phyloP scores from a whole-genome alignment of 1,284 basidiomycete species.

The Entoloma clypeatum region DNA sequence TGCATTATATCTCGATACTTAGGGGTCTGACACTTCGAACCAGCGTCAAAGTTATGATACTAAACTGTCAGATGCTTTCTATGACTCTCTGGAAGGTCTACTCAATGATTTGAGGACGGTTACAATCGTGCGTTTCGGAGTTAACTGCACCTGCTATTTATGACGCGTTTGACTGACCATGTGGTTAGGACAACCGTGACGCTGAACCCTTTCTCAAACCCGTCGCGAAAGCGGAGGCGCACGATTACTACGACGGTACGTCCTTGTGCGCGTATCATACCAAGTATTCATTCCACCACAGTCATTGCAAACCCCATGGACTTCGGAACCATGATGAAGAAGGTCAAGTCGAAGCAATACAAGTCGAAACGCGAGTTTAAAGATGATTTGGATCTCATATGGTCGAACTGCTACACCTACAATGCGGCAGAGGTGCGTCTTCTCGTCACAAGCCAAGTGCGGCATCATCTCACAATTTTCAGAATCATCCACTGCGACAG shows the following conservation, averaged over 20 bases:
- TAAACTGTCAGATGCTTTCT: slow-evolving; percentile 85
- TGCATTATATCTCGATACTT: slow-evolving; percentile 15
- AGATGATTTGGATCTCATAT: slow-evolving; percentile 92
- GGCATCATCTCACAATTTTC: slow-evolving; percentile 3
- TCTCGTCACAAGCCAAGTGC: not conserved
- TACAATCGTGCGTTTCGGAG: slow-evolving; percentile 62
- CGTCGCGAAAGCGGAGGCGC: slow-evolving; percentile 81
- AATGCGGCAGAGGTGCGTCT: slow-evolving; percentile 81
- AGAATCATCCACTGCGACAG: slow-evolving; percentile 77
- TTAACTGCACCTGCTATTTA: slow-evolving; percentile 9
- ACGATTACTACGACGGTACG: slow-evolving; percentile 86
- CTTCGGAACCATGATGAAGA: slow-evolving; percentile 86
- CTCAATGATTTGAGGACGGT: slow-evolving; percentile 77
- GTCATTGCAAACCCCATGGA: slow-evolving; percentile 94
- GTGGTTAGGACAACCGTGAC: slow-evolving; percentile 75
- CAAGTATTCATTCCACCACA: slow-evolving; percentile 30
- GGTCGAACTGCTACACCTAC: slow-evolving; percentile 93
- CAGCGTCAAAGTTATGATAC: slow-evolving; percentile 60
- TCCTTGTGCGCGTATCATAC: slow-evolving; percentile 13
- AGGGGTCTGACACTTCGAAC: slow-evolving; percentile 16
- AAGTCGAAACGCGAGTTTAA: slow-evolving; percentile 93
- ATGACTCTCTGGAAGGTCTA: slow-evolving; percentile 86
- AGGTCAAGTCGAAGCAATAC: slow-evolving; percentile 88
- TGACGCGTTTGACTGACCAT: slow-evolving; percentile 24
- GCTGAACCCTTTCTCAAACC: slow-evolving; percentile 87